Evolutionary conservation across 1,139 yeast species (phyloP), one percentile per base, ranked within the genome.

Genomic region (Candida gigantensis): DNA sequence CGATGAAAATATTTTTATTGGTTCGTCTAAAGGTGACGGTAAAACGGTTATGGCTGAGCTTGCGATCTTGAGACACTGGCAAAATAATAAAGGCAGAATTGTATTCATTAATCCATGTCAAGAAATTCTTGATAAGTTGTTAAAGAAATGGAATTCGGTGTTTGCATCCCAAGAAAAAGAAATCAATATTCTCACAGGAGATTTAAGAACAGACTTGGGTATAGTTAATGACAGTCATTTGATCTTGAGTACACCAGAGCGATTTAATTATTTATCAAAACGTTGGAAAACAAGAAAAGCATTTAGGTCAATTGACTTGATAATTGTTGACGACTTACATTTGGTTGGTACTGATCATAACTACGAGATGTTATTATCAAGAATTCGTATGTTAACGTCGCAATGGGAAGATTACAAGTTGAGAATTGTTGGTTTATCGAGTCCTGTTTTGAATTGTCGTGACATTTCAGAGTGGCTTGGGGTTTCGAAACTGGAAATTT

Each of bases 381-480:
- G 97, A 46, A 72, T 87, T 74, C 67, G 84, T 41, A 79, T 85
- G 45, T 76, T 89, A 57, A 65, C 80, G 0, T 70, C 78, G 1
- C 94, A 86, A 46, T 55, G 81, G 10, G 82, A 80, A 19, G 39
- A 39, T 17, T 24, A 32, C 17, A 64, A 60, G 2, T 49, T 79
- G 2, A 66, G 97, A 43, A 61, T 88, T 20, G 74, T 92, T 15
- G 90, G 78, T 0, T 60, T 92, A 11, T 71, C 87, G 1, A 70
- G 79, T 2, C 79, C 96, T 0, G 57, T 90, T 24, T 78, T 94
- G 0, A 84, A 84, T 53, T 87, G 84, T 3, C 71, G 78, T 38
- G 96, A 87, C 46, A 58, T 90, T 44, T 94, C 87, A 1, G 87
- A 83, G 41, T 94, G 97, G 96, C 60, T 92, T 24, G 95, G 94